phyloP scores from a whole-genome alignment of 306 rosid species.

The Vicia faba region DNA sequence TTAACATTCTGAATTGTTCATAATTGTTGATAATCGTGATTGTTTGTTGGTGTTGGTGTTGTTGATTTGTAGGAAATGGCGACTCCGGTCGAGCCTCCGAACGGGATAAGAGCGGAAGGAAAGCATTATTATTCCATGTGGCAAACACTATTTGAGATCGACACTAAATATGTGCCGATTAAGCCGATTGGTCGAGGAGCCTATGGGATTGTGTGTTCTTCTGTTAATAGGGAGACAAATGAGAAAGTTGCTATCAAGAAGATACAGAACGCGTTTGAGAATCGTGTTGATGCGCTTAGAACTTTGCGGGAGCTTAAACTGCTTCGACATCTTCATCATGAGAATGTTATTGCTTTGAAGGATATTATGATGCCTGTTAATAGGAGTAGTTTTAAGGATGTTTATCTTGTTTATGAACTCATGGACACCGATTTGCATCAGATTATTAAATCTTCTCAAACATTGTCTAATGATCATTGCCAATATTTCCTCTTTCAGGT shows the following conservation, averaged over 20 bases:
- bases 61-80: constrained; percentile 65
- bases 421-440: constrained; percentile 99
- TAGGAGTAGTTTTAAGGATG: constrained; percentile 76
- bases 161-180: constrained; percentile 83
- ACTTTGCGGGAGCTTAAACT: constrained; percentile 88
- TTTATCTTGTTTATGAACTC: constrained; percentile 87
- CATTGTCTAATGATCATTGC: constrained; percentile 83
- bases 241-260: constrained; percentile 91
- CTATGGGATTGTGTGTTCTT: constrained; percentile 88
- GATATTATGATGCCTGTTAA: constrained; percentile 90
- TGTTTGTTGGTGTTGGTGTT: background rate
- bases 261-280: constrained; percentile 82
- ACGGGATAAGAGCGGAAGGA: constrained; percentile 68
- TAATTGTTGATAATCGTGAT: background rate
- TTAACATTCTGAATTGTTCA: constrained; percentile 19
- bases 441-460: constrained; percentile 84
- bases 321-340: constrained; percentile 83
- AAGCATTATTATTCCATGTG: constrained; percentile 93
- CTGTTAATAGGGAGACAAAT: constrained; percentile 72
- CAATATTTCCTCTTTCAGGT: constrained; percentile 98
- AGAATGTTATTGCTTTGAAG: constrained; percentile 81
- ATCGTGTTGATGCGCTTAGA: constrained; percentile 80
- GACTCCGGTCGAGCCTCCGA: constrained; percentile 92
- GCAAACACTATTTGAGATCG: constrained; percentile 90
- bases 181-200: constrained; percentile 96